Base-by-base conservation (phyloP, 1,284 basidiomycete species). In the Leccinum solheimii region DNA sequence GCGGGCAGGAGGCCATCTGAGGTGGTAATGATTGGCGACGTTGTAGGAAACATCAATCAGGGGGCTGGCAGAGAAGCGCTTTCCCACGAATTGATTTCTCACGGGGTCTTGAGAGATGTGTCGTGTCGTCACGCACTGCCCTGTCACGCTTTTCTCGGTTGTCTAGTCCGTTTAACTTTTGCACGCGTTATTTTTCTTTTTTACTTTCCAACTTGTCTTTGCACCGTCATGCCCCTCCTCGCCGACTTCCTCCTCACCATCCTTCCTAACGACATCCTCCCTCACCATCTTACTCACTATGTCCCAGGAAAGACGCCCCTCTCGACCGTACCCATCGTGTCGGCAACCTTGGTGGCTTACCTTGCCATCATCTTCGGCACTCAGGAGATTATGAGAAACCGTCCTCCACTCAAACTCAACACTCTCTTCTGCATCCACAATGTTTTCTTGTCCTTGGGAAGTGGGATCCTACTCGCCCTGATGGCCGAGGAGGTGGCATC, bases 391-490 rank as follows among this genome's bases (percentile, higher is more conserved):
- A 98, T 98, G 95, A 92, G 86, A 77, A 82, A 84, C 75, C 84
- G 83, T 67, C 80, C 82, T 69, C 84, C 90, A 48, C 83, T 85
- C 73, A 92, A 92, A 80, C 88, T 97, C 72, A 95, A 91, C 71
- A 77, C 84, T 56, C 84, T 95, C 65, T 99, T 99, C 80, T 92
- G 96, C 80, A 75, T 91, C 56, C 97, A 99, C 81, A 99, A 99
- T 76, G 80, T 94, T 66, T 79, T 96, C 73, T 85, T 99, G 64
- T 94, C 92, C 65, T 72, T 82, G 40, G 95, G 95, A 38, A 96
- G 94, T 65, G 81, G 83, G 30, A 77, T 98, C 55, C 81, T 98
- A 45, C 87, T 99, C 51, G 80, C 81, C 14, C 83, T 97, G 52
- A 97, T 98, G 85, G 76, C 94, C 50, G 96, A 98, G 78, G 95